These are phyloP conservation scores for Sutorius australiensis DNA, from an alignment of 768 basidiomycete genomes.

Conservation along the genomic window DNA sequence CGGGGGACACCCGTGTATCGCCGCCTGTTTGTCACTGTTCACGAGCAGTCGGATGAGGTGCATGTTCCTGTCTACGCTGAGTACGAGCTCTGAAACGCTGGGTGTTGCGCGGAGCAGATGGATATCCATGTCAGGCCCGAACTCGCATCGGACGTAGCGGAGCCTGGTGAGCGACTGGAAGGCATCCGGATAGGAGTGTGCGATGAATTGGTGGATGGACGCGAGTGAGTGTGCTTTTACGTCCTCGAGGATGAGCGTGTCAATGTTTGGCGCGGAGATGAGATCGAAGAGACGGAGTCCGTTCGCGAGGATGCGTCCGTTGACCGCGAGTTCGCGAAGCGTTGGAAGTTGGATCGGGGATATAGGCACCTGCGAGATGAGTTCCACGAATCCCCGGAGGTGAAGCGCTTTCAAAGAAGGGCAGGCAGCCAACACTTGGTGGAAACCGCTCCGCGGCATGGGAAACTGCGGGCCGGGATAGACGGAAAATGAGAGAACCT, in stretches of 20 bases:
- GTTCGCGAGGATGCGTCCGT: slow-evolving; percentile 27
- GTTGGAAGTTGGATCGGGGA: slow-evolving; percentile 22
- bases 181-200: slow-evolving; percentile 22
- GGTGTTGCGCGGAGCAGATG: slow-evolving; percentile 33
- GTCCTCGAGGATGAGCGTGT: slow-evolving; percentile 31
- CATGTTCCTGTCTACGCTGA: slow-evolving; percentile 30
- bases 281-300: slow-evolving; percentile 32
- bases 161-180: slow-evolving; percentile 29
- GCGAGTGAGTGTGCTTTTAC: slow-evolving; percentile 25
- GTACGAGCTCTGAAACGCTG: slow-evolving; percentile 28
- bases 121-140: slow-evolving; percentile 30
- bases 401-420: slow-evolving; percentile 23
- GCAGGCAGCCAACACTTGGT: slow-evolving; percentile 19
- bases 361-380: slow-evolving; percentile 16
- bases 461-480: slow-evolving; percentile 33
- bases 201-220: slow-evolving; percentile 29
- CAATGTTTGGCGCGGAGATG: slow-evolving; percentile 31
- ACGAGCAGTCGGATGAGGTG: slow-evolving; percentile 30
- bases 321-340: slow-evolving; percentile 30
- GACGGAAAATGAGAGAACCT: slow-evolving; percentile 31
- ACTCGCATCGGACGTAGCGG: slow-evolving; percentile 29
- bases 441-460: slow-evolving; percentile 23
- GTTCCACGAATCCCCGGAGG: slow-evolving; percentile 32
- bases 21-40: slow-evolving; percentile 34
- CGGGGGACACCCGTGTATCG: slow-evolving; percentile 23